A percentile compares a stretch with the other conserved stretches of the same genome.
Evolutionary conservation across 2,329 filamentous ascomycete genomes (phyloP).

Genomic region (Pezicula rhizophila): DNA sequence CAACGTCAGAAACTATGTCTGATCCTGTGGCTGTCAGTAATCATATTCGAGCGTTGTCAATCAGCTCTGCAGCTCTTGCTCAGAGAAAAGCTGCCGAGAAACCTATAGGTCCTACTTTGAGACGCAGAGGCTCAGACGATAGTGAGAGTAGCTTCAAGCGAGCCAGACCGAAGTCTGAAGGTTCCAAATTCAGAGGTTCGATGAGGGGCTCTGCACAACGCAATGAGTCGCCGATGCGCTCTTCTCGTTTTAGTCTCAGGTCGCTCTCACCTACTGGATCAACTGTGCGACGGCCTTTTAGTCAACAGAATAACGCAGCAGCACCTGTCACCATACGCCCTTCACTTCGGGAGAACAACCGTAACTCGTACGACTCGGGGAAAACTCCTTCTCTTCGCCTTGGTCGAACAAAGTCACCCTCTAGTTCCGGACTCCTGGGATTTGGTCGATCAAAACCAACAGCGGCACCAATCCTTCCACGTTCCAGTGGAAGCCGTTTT

Average conservation of each 20-base stretch:
- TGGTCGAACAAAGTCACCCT: constrained; percentile 12
- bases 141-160: constrained; percentile 83
- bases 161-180: constrained; percentile 39
- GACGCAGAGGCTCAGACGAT: constrained; percentile 54
- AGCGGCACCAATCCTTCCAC: constrained; percentile 11
- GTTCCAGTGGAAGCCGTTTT: constrained; percentile 22
- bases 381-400: constrained; percentile 14
- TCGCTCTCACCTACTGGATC: constrained; percentile 63
- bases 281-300: constrained; percentile 34
- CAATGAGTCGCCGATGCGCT: constrained; percentile 32
- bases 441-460: constrained; percentile 19
- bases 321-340: constrained; percentile 18
- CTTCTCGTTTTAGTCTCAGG: constrained; percentile 64
- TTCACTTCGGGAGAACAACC: neutral
- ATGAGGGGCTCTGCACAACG: constrained; percentile 50
- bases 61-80: constrained; percentile 13
- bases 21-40: constrained; percentile 14
- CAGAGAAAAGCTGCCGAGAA: constrained; percentile 5
- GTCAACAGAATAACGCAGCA: constrained; percentile 29
- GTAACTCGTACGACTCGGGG: constrained; percentile 37
- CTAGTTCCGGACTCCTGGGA: constrained; percentile 6
- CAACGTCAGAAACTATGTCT: constrained; percentile 8
- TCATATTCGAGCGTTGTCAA: constrained; percentile 17
- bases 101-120: constrained; percentile 29
- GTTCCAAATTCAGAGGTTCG: constrained; percentile 62